Evolutionary conservation across 176 grass and related monocot species (phyloP), one percentile per base, ranked within the genome.

Genomic region (Pontederia crassipes): DNA sequence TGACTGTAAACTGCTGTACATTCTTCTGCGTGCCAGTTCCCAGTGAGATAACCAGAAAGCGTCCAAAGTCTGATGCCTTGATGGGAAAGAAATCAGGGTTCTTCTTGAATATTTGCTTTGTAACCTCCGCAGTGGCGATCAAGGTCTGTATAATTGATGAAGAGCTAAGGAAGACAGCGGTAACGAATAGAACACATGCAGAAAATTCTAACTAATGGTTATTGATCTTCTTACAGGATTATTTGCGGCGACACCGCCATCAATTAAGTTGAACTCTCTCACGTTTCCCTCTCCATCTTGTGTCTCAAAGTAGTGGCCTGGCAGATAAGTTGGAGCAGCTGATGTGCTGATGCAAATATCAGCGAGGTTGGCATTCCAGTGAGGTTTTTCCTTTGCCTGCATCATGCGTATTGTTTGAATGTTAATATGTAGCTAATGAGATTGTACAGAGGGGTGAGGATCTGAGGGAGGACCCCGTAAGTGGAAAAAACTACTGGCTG

Each of bases 241-340:
- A 61, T 61, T 61, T n/a, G 58, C 58, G 15, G 58, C 58, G 45
- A 61, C 14, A 27, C 58, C 58, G 15, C 58, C 58, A 16, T 61
- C 58, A 10, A 45, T 61, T 2, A 61, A 13, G 58, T 61, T 61
- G 24, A 58, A 58, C 28, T 58, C 56, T 1, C 26, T 4, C 17
- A 58, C 10, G 24, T 58, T 12, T 58, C 56, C 56, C 2, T 58
- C 10, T 8, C 7, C 12, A 28, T 32, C 11, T 8, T 58, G 24
- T 0, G 24, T 58, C 11, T 58, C 28, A 5, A 58, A 58, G 56
- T 58, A 58, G 16, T 58, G 56, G 10, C 10, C 56, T 5, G 20
- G 20, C 0, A 24, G 20, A 24, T 24, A 24, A 24, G 20, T 24
- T 24, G 20, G 20, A 24, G 20, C 20, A 24, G 20, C 20, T 24